Evolutionary conservation across 306 rosid genomes (phyloP).

Genomic region (Erythrophleum fordii): DNA sequence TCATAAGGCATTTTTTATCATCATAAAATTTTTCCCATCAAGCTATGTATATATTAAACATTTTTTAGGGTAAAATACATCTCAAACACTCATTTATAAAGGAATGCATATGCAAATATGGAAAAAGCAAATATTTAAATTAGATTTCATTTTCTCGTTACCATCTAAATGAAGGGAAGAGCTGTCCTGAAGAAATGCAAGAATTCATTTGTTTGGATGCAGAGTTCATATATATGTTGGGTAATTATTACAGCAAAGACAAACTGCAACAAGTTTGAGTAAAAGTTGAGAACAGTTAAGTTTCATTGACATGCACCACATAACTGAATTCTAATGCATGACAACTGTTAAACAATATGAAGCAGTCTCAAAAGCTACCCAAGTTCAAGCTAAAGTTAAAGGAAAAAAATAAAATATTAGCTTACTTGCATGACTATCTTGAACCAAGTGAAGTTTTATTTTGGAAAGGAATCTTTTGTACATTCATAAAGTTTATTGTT

Average conservation of each 20-base stretch:
- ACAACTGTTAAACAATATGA: neutral
- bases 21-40: constrained; percentile 13
- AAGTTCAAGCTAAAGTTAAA: neutral
- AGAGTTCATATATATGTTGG: neutral
- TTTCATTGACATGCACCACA: neutral
- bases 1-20: constrained; percentile 36
- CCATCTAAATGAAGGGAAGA: neutral
- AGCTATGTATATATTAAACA: neutral
- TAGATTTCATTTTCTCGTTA: neutral
- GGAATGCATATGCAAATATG: neutral
- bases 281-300: neutral
- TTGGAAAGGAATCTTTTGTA: constrained; percentile 9
- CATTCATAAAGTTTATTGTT: neutral
- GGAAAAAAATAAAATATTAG: neutral
- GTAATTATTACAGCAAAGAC: neutral
- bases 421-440: neutral
- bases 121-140: constrained; percentile 11
- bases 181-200: neutral
- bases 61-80: too few species aligned
- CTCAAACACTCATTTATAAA: neutral
- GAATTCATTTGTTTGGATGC: neutral
- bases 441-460: neutral
- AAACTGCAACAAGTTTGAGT: neutral
- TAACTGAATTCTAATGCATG: neutral
- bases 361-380: neutral